Conservation (phyloP, 768 basidiomycete genomes). For the Phaeolepiota aurea region DNA sequence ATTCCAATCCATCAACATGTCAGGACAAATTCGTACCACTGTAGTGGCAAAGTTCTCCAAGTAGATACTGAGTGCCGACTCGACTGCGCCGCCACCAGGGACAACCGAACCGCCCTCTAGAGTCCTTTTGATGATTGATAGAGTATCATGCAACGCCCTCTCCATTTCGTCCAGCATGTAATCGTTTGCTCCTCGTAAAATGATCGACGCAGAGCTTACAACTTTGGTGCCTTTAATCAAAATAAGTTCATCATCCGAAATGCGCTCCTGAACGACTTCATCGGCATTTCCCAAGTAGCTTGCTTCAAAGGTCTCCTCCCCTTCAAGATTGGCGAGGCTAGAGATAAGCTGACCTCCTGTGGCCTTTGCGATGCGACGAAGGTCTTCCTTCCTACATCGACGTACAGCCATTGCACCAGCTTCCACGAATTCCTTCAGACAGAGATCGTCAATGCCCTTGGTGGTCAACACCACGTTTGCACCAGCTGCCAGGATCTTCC, state of each 20-base stretch:
- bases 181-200: conserved; percentile 95
- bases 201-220: conserved; percentile 86
- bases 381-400: conserved; percentile 95
- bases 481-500: conserved; percentile 91
- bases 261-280: conserved; percentile 83
- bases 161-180: conserved; percentile 99
- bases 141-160: conserved; percentile 85
- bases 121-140: conserved; percentile 94
- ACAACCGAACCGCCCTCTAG: conserved; percentile 94
- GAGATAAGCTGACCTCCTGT: conserved; percentile 92
- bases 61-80: conserved; percentile 94
- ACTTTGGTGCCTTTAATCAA: conserved; percentile 97
- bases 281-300: conserved; percentile 3
- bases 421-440: conserved; percentile 97
- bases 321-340: conserved; percentile 57
- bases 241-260: conserved; percentile 98
- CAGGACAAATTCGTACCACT: conserved; percentile 47
- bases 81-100: conserved; percentile 95
- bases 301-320: conserved; percentile 2
- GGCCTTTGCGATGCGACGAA: conserved; percentile 93
- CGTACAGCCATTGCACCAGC: conserved; percentile 98
- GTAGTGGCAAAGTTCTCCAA: conserved; percentile 98
- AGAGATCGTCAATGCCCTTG: conserved; percentile 97
- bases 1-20: neutral
- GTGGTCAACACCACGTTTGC: conserved; percentile 97